Base-by-base conservation (phyloP, 139 green algal species). In the Haematococcus sp. region DNA sequence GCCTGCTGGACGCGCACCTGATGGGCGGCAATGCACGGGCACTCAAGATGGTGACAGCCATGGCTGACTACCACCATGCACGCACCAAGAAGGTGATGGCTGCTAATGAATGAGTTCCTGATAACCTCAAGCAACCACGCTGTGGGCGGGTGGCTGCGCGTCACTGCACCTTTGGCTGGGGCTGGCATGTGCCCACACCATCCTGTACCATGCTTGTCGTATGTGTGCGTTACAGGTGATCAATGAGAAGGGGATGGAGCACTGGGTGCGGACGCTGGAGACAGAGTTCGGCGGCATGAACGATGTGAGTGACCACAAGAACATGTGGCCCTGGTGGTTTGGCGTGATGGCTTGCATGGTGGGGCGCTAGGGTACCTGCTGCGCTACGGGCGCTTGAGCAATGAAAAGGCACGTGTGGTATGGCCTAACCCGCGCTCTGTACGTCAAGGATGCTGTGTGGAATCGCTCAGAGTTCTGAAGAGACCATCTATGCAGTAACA, bases 1-100 rank as follows among this genome's bases (percentile, higher is more conserved):
- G 88, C 20, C 81, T 93, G 23, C 67, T 93, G 63, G 88, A 91
- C 69, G 81, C 86, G 32, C 66, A 88, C 68, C 40, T 61, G 13
- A 66, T 90, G 74, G 56, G 67, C 3, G 78, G 70, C 60, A 76
- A 76, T 49, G 7, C 63, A 9, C 25, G 60, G n/a, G 86, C 84
- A 2, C 70, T 93, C 68, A 9, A 34, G 9, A 78, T 85, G 66
- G 75, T 78, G 0, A 4, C 34, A 3, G 35, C 63, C 27, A 76
- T 87, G 77, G 80, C 82, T 4, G 74, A 68, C 34, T 90, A 86
- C 76, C 81, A 81, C 60, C 31, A 59, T 1, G n/a, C 4, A 13
- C 70, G 70, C 30, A 73, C 40, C 11, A 11, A 7, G 7, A 49
- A 49, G 40, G 40, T 49, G 40, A 11, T 49, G 40, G n/a, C n/a